These are phyloP conservation scores for Colletotrichum navitas DNA, from an alignment of 2,329 filamentous ascomycete genomes.

Conservation along the genomic window DNA sequence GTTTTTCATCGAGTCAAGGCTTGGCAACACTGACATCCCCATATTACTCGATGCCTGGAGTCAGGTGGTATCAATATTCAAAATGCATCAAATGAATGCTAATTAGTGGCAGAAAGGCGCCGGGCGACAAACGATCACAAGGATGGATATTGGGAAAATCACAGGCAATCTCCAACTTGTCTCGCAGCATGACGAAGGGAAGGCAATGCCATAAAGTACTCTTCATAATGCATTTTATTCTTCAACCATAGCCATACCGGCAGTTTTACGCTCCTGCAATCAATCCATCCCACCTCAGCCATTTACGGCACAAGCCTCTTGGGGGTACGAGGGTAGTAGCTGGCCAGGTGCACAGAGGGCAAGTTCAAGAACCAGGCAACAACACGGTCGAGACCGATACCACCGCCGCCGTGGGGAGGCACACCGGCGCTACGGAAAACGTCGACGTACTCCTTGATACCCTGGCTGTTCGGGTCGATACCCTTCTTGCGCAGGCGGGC, in stretches of 20 bases:
- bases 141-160: neutral
- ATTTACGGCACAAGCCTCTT: conserved; percentile 68
- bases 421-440: conserved; percentile 85
- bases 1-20: too few relatives aligned
- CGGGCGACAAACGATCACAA: neutral
- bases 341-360: conserved; percentile 69
- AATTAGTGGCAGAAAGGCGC: neutral
- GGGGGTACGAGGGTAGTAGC: conserved; percentile 70
- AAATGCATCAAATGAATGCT: neutral
- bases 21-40: too few relatives aligned
- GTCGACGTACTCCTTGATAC: conserved; percentile 92
- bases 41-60: neutral
- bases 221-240: conserved; percentile 14
- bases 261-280: neutral
- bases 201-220: neutral
- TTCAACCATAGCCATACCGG: conserved; percentile 3
- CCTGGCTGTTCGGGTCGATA: conserved; percentile 78
- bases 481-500: conserved; percentile 83
- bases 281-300: neutral
- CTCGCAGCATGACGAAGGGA: neutral
- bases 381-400: conserved; percentile 90
- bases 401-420: conserved; percentile 91
- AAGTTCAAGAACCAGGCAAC: conserved; percentile 74
- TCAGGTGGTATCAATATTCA: neutral
- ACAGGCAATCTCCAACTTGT: neutral